Evolutionary conservation across 306 rosid genomes (phyloP), one percentile per base, ranked within the genome.

Genomic region (Betula pendula): DNA sequence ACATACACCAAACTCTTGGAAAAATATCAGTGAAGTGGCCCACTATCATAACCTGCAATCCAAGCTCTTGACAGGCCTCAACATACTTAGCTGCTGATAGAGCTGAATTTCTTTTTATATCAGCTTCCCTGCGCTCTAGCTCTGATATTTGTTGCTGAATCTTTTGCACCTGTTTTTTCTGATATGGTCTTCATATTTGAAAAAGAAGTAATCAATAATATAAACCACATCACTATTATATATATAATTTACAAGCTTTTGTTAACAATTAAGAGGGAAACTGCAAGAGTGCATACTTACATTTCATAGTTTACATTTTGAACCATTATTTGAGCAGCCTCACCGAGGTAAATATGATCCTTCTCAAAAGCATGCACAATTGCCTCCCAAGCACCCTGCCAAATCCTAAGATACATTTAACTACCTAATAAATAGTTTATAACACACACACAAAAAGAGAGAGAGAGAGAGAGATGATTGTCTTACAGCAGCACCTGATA

Each of bases 1-100:
- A 66, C 19, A 44, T 47, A 56, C 22, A 58, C 29, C 35, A 79
- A 68, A 71, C 20, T 35, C 19, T 20, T 31, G 45, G 25, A 11
- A 58, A 55, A 49, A 55, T 24, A 82, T 1, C 13, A 69, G 72
- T 55, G 31, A 60, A 72, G 79, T 72, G 81, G 15, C 42, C 71
- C 16, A 47, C 8, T 68, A 75, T 78, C 43, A 51, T 79, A 78
- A 94, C 98, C 98, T 94, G 91, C 84, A 94, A 87, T 31, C 98
- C 94, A 80, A 94, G 97, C 87, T 95, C 97, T 84, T 90, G 97
- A 76, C 99, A 95, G 82, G 99, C 97, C 89, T 95, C 99, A 33
- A 71, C 85, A 74, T 92, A 95, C 82, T 85, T 95, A 55, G 84
- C 79, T 31, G 93, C 97, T 12, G 96, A 95, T 42, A 90, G 86